Conservation (phyloP, 306 rosid genomes). For the Pyrus pyrifolia region DNA sequence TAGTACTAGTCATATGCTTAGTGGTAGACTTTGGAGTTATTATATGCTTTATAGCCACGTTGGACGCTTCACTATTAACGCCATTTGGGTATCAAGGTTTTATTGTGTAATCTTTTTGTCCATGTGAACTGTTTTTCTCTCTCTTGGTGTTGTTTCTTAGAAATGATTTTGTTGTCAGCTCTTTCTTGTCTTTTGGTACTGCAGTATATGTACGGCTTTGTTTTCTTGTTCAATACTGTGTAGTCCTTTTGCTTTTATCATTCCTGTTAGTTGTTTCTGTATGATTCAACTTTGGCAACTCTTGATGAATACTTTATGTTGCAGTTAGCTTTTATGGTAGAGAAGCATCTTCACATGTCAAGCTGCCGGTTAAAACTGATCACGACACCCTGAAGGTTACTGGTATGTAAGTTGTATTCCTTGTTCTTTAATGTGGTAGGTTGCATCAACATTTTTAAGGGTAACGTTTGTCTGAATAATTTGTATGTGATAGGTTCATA, state of each 20-base stretch:
- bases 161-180: neutral
- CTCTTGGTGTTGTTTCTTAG: neutral
- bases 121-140: neutral
- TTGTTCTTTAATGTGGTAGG: neutral
- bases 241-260: neutral
- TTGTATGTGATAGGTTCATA: slow-evolving; percentile 51
- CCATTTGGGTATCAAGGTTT: neutral
- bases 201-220: neutral
- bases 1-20: neutral
- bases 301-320: slow-evolving; percentile 11
- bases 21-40: neutral
- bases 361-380: slow-evolving; percentile 81
- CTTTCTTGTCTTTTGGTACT: neutral
- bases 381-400: slow-evolving; percentile 88
- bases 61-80: neutral
- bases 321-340: slow-evolving; percentile 71
- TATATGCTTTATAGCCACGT: neutral
- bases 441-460: neutral
- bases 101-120: neutral
- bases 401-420: slow-evolving; percentile 36
- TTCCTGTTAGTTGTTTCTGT: neutral
- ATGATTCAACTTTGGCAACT: neutral
- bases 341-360: slow-evolving; percentile 38
- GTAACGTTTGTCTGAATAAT: neutral
- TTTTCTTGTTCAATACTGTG: neutral